Percentiles rank a stretch among this genome's conserved stretches.
phyloP scores from a whole-genome alignment of 345 rosid genomes.

The Rubroshorea leprosula region DNA sequence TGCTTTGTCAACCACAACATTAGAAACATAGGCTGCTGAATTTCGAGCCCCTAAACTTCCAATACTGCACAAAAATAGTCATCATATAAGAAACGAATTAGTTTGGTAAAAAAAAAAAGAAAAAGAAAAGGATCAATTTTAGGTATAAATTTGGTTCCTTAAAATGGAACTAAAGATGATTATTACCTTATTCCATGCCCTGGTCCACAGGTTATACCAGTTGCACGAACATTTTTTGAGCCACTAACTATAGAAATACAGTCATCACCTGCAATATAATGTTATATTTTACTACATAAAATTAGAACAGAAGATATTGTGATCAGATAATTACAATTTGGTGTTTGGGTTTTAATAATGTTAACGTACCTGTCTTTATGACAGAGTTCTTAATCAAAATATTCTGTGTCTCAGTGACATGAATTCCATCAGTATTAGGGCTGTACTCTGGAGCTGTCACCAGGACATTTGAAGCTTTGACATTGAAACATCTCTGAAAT shows the following conservation, averaged over 20 bases:
- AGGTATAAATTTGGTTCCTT: neutral
- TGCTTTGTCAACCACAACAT: conserved; percentile 60
- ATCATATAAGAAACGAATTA: neutral
- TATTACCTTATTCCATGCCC: conserved; percentile 93
- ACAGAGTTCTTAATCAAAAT: conserved; percentile 47
- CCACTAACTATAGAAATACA: conserved; percentile 87
- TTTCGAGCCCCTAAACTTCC: conserved; percentile 75
- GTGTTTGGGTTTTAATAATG: neutral
- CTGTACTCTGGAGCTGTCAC: conserved; percentile 65
- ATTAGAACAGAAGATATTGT: no score
- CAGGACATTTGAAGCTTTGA: conserved; percentile 39
- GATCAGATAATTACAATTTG: no score
- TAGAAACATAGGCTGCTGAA: conserved; percentile 61
- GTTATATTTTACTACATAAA: no score
- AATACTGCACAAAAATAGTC: conserved; percentile 36
- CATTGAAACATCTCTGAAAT: conserved; percentile 52
- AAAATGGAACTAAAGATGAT: neutral
- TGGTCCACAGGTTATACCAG: conserved; percentile 80
- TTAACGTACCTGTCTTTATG: conserved; percentile 58
- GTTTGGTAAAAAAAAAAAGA: no score
- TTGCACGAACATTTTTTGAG: conserved; percentile 65
- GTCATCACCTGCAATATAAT: conserved; percentile 60
- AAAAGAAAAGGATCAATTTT: neutral
- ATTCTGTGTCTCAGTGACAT: conserved; percentile 54
- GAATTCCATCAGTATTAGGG: conserved; percentile 94